phyloP scores from a whole-genome alignment of 2,329 filamentous ascomycete species.

The Cucurbitaria berberidis region DNA sequence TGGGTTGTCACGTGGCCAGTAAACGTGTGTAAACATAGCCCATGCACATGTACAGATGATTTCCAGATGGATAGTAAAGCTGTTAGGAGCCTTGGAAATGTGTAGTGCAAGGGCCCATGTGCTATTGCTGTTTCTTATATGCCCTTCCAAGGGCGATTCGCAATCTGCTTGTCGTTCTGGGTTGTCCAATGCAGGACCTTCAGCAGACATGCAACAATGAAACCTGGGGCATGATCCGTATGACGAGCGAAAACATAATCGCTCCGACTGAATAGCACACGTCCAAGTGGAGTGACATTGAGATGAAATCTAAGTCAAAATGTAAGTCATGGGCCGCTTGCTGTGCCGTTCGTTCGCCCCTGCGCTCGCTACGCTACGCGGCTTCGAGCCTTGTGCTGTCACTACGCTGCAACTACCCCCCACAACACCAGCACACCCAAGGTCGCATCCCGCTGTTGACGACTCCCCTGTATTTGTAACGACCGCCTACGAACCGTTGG shows the following conservation, averaged over 20 bases:
- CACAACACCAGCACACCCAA: conserved; percentile 8
- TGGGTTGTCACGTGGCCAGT: conserved; percentile 11
- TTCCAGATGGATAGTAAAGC: neutral
- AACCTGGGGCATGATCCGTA: too few species aligned
- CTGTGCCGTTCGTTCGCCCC: conserved; percentile 6
- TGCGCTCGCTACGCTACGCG: conserved; percentile 15
- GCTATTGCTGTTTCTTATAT: neutral
- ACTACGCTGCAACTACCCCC: conserved; percentile 14
- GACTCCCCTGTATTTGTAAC: conserved; percentile 24
- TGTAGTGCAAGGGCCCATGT: neutral
- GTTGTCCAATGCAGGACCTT: too few species aligned
- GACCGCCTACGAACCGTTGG: conserved; percentile 7
- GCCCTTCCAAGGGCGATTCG: neutral
- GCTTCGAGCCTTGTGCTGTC: conserved; percentile 15
- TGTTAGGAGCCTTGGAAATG: neutral
- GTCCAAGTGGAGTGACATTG: too few species aligned
- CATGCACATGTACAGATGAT: neutral
- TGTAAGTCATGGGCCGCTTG: neutral
- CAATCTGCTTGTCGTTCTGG: too few species aligned
- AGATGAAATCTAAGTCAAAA: too few species aligned
- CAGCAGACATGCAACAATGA: too few species aligned
- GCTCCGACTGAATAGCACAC: too few species aligned
- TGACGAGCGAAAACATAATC: too few species aligned
- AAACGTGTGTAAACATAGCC: neutral
- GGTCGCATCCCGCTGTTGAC: conserved; percentile 1